These are phyloP conservation scores for Amylostereum areolatum DNA, from an alignment of 1,284 basidiomycete genomes.

Conservation along the genomic window DNA sequence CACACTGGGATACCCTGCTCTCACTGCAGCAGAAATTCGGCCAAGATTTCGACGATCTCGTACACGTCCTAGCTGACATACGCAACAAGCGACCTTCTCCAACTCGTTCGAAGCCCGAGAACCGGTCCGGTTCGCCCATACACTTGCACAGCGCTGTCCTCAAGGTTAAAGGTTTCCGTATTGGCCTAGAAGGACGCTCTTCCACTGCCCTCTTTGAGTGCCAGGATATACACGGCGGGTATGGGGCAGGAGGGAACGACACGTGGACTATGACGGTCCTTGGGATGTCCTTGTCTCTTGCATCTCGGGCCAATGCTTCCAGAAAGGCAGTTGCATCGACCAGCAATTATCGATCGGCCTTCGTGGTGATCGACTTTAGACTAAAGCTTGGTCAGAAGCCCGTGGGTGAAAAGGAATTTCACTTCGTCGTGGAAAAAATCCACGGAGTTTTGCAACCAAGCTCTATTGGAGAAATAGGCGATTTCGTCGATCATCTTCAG, in stretches of 20 bases:
- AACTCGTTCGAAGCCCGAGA: conserved; percentile 8
- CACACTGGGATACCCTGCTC: conserved; percentile 75
- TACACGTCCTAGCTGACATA: conserved; percentile 58
- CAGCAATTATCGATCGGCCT: conserved; percentile 68
- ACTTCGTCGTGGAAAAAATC: conserved; percentile 63
- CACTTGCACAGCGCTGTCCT: conserved; percentile 35
- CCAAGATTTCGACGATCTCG: conserved; percentile 77
- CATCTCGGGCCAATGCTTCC: conserved; percentile 40
- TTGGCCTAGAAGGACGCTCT: conserved; percentile 67
- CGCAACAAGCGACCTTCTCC: conserved; percentile 32
- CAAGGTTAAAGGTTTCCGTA: conserved; percentile 71
- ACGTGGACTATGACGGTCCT: conserved; percentile 62
- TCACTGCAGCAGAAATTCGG: conserved; percentile 82
- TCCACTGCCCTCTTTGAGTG: conserved; percentile 74
- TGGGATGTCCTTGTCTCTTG: conserved; percentile 69
- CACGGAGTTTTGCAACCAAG: conserved; percentile 92
- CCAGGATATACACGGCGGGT: conserved; percentile 58
- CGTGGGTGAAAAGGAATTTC: conserved; percentile 32
- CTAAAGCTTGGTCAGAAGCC: conserved; percentile 29
- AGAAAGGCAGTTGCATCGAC: conserved; percentile 37
- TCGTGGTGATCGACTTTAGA: conserved; percentile 73
- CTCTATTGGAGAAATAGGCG: conserved; percentile 82
- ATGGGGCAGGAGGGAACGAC: conserved; percentile 25
- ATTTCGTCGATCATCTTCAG: conserved; percentile 80
- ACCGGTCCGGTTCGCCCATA: conserved; percentile 26